Evolutionary conservation across 345 rosid genomes (phyloP).

Genomic region (Acer saccharum): DNA sequence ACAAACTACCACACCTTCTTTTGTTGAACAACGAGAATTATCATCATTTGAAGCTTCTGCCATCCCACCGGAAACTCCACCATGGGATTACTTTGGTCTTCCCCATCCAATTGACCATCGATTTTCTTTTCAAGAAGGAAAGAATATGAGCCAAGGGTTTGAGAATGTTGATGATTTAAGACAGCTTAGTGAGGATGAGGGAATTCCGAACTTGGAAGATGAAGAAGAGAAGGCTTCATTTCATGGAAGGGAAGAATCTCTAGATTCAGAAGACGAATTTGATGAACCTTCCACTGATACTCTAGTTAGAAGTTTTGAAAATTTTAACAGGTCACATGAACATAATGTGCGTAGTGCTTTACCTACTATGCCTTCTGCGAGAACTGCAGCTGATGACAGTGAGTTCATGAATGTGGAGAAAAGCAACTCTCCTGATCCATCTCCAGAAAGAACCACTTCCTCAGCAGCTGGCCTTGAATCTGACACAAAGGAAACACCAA

Average conservation of each 20-base stretch:
- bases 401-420: slow-evolving; percentile 54
- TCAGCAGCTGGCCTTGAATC: slow-evolving; percentile 32
- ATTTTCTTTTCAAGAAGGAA: slow-evolving; percentile 57
- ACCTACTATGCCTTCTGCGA: slow-evolving; percentile 37
- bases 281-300: slow-evolving; percentile 66
- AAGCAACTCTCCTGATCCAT: slow-evolving; percentile 65
- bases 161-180: slow-evolving; percentile 53
- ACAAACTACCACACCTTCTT: slow-evolving; percentile 40
- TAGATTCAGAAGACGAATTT: slow-evolving; percentile 73
- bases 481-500: slow-evolving; percentile 45
- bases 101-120: slow-evolving; percentile 63
- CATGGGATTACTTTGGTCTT: slow-evolving; percentile 89
- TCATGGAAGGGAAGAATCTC: slow-evolving; percentile 59
- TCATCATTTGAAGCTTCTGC: slow-evolving; percentile 53
- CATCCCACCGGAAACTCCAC: slow-evolving; percentile 54
- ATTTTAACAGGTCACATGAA: slow-evolving; percentile 59
- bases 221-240: slow-evolving; percentile 62
- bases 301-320: slow-evolving; percentile 74
- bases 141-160: slow-evolving; percentile 32
- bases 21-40: slow-evolving; percentile 47
- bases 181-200: slow-evolving; percentile 58
- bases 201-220: slow-evolving; percentile 62
- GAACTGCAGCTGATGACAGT: slow-evolving; percentile 49
- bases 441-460: slow-evolving; percentile 61
- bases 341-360: slow-evolving; percentile 41